Base-by-base conservation (phyloP, 768 basidiomycete species). In the Imleria badia region DNA sequence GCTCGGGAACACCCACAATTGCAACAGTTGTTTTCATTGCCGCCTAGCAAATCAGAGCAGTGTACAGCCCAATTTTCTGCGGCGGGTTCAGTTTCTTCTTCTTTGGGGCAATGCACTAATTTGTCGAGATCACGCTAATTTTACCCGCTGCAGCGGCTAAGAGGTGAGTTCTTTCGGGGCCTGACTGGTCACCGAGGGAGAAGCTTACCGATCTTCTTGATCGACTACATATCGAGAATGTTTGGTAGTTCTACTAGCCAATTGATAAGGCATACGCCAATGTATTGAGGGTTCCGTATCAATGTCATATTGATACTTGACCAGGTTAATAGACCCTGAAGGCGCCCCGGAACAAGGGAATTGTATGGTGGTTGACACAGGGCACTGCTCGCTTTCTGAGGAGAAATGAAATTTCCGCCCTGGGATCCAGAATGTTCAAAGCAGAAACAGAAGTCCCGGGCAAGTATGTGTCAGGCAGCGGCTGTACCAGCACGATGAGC, bases 61-160 rank as follows among this genome's bases (percentile, higher is more conserved):
- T 30, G 62, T 22, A 64, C 46, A 64, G 62, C 54, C 49, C 15
- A 12, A 29, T 22, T 33, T 42, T 44, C 45, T 29, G 40, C 9
- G 19, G 19, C 19, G 41, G 12, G 6, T 22, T 42, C 34, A 23
- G 31, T 20, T 34, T 6, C 17, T 11, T 35, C 45, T 52, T 35
- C 15, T 43, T 38, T n/a, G 14, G 33, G 54, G 60, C 55, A 23
- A 45, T 62, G 46, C 50, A 14, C 19, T 11, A 19, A 57, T 50
- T 29, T 42, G 29, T 41, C 55, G 13, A 31, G 34, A 41, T 56
- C 44, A 34, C 17, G 34, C 53, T n/a, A 29, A 43, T 26, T 36
- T 35, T 43, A 26, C 33, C 31, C 17, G 34, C 40, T 19, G 45
- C 15, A 10, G 19, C 29, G n/a, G 36, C 13, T 13, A 6, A 30